Evolutionary conservation across 805 yeast species (phyloP).

Genomic region (Diddensiella caesifluorescens): DNA sequence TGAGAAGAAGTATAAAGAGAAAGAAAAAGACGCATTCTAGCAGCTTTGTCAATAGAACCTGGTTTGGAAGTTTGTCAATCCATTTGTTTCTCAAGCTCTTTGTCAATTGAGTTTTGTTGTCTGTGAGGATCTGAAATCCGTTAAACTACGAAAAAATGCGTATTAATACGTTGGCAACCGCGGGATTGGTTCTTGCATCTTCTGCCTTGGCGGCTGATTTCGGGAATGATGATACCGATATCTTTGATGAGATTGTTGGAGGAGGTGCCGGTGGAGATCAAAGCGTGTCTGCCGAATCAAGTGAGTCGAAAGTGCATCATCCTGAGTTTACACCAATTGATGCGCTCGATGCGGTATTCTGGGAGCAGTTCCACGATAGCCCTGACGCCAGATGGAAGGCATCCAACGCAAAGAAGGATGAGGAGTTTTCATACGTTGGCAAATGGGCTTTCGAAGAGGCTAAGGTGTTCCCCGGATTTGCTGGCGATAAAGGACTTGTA

Average conservation of each 20-base stretch:
- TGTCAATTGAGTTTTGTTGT: no score
- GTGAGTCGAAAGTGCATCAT: neutral
- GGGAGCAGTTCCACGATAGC: conserved; percentile 56
- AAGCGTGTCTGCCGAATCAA: no score
- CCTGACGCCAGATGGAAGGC: conserved; percentile 47
- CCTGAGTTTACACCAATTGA: neutral
- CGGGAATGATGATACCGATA: no score
- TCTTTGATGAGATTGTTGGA: no score
- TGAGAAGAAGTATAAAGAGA: no score
- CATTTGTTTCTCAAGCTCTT: no score
- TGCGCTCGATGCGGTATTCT: conserved; percentile 40
- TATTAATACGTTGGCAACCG: neutral
- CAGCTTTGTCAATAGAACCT: no score
- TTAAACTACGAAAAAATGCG: no score
- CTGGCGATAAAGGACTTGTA: conserved; percentile 69
- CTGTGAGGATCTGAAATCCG: no score
- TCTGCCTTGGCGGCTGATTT: neutral
- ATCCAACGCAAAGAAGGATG: conserved; percentile 44
- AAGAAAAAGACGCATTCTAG: no score
- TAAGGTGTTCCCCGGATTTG: conserved; percentile 50
- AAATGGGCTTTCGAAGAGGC: conserved; percentile 72
- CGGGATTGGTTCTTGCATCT: neutral
- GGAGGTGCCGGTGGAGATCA: no score
- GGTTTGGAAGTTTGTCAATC: no score
- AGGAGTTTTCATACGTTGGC: conserved; percentile 59